Percentiles rank a stretch among this genome's conserved stretches.
Conservation (phyloP, 768 basidiomycete species). For the Tubosaeta brunneosetosa region DNA sequence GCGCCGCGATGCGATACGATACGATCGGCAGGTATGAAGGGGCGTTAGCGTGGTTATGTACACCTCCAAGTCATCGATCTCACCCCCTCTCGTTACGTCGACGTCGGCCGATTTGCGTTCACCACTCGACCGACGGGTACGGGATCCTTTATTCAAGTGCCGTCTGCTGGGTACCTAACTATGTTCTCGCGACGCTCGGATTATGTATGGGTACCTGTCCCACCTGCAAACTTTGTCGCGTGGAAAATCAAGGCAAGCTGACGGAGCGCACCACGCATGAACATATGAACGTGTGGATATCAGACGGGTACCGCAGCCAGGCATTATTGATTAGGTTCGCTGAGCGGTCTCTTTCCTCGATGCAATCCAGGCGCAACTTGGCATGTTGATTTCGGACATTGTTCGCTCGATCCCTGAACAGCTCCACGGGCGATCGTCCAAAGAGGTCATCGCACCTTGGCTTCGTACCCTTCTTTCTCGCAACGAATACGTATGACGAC, state of each 20-base stretch:
- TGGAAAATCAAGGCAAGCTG: background rate
- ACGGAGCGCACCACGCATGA: background rate
- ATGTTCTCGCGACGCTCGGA: background rate
- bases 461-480: background rate
- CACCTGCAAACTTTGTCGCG: background rate
- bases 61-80: background rate
- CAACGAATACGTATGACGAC: background rate
- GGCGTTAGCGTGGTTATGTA: background rate
- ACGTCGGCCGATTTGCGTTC: background rate
- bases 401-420: background rate
- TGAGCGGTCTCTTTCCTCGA: background rate
- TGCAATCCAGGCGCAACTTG: background rate
- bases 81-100: background rate
- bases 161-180: background rate
- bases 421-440: background rate
- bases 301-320: background rate
- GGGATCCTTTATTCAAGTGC: background rate
- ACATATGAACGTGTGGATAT: background rate
- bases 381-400: background rate
- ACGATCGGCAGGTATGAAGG: background rate
- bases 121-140: background rate
- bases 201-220: background rate
- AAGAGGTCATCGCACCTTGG: background rate
- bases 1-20: background rate
- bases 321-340: background rate